Base-by-base conservation (phyloP, 495 filamentous ascomycete species). In the Astrothelium subdiscretum region DNA sequence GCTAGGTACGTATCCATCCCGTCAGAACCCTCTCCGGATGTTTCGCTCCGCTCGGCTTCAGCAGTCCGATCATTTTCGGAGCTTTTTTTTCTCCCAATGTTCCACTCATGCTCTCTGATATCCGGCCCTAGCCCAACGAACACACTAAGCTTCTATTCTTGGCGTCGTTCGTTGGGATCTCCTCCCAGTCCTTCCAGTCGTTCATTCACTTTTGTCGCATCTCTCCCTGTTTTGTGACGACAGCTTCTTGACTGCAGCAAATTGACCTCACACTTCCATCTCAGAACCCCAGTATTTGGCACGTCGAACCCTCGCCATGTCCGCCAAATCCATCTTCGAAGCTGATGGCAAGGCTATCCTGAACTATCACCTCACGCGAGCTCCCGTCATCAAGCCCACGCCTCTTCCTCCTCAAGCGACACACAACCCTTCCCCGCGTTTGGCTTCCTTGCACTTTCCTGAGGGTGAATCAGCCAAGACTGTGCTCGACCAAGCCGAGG, bases 301-400 rank as follows among this genome's bases (percentile, higher is more conserved):
- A 27, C 32, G 57, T 42, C 31, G 40, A 66, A 32, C 67, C 62
- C 72, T 81, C 72, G 81, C 67, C 68, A 98, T 99, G 94, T 95
- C 94, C 75, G 95, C 94, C 77, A 99, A 99, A 79, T 87, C 92
- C 63, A 97, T 99, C 72, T 78, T 86, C 83, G 94, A 99, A 80
- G 94, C 95, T 82, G 94, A 99, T 80, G 94, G 94, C 85, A 99
- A 99, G 88, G 94, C 94, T 81, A 97, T 99, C 82, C 81, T 99
- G 82, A 97, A 96, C 87, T 99, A 96, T 83, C 94, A 99, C 85
- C 92, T 99, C 81, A 99, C 94, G 68, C 88, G 94, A 71, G 91
- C 94, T 63, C 87, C 92, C 62, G 87, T 96, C 73, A 97, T 99
- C 84, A 96, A 96, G 86, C 91, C 94, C 59, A 90, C 91, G 71